A percentile compares a stretch with the other conserved stretches of the same genome.
These are phyloP conservation scores for Aspergillus persii DNA, from an alignment of 2,329 filamentous ascomycete genomes.

Conservation along the genomic window DNA sequence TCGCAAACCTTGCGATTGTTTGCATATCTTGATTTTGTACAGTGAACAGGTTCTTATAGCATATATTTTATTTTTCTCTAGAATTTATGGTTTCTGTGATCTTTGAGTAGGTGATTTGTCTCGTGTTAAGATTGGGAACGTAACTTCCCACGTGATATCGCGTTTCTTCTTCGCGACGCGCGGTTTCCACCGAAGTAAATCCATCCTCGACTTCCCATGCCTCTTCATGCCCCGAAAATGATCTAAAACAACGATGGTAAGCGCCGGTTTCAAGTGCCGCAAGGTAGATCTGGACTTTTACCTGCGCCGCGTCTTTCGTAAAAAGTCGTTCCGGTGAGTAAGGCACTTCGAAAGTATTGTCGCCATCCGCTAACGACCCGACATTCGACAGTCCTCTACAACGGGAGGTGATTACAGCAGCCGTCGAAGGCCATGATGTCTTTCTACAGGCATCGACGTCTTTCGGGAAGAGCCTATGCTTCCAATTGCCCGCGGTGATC, in stretches of 20 bases:
- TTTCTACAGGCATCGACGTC: slow-evolving; percentile 75
- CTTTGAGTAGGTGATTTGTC: neutral
- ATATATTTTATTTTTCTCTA: neutral
- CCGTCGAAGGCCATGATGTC: slow-evolving; percentile 80
- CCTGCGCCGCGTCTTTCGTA: slow-evolving; percentile 69
- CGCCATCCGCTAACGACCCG: neutral
- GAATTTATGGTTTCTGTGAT: neutral
- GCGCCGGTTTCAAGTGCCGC: slow-evolving; percentile 23
- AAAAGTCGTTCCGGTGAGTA: slow-evolving; percentile 66
- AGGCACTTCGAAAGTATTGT: neutral
- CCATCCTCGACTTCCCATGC: neutral
- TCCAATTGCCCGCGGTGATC: slow-evolving; percentile 85
- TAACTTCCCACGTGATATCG: slow-evolving; percentile 27
- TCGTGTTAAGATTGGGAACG: neutral
- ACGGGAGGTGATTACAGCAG: slow-evolving; percentile 80
- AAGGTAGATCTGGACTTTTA: slow-evolving; percentile 69
- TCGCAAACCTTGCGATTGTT: slow-evolving; percentile 5
- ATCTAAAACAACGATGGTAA: slow-evolving; percentile 24
- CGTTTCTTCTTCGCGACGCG: slow-evolving; percentile 12
- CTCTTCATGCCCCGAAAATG: slow-evolving; percentile 18
- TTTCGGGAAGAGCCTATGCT: slow-evolving; percentile 92
- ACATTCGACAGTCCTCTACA: slow-evolving; percentile 65
- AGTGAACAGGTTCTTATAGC: slow-evolving; percentile 4
- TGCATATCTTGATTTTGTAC: slow-evolving; percentile 7
- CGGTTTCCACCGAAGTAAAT: slow-evolving; percentile 3